phyloP scores from a whole-genome alignment of 164 flowering plant genomes.

The Echeveria elegans region DNA sequence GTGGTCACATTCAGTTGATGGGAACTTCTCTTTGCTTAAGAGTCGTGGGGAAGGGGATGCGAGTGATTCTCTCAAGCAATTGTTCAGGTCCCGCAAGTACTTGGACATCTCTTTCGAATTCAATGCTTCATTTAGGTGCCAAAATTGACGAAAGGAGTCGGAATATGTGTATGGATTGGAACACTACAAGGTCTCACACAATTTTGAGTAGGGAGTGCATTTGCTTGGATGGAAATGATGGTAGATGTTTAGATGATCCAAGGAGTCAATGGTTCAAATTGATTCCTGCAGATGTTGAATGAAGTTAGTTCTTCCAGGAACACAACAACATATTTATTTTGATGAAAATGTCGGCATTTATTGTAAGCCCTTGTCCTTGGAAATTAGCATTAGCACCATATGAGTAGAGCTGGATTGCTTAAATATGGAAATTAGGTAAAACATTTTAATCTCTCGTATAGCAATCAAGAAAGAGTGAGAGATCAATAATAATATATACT shows the following conservation, averaged over 20 bases:
- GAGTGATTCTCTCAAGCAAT: not conserved
- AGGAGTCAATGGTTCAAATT: conserved; percentile 1
- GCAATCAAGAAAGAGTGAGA: too few species aligned
- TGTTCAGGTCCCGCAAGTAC: not conserved
- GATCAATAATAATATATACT: too few species aligned
- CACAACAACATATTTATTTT: too few species aligned
- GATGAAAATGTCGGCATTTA: too few species aligned
- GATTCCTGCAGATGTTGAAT: conserved; percentile 1
- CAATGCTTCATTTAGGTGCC: not conserved
- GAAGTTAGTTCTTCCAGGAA: not conserved
- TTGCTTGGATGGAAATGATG: conserved; percentile 4
- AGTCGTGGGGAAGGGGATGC: not conserved
- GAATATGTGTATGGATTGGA: conserved; percentile 5
- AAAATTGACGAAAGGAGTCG: not conserved
- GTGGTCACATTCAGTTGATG: conserved; percentile 3
- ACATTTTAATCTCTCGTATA: too few species aligned
- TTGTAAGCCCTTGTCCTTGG: too few species aligned
- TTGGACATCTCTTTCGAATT: not conserved
- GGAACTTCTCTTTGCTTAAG: not conserved
- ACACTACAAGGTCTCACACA: conserved; percentile 1
- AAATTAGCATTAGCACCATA: too few species aligned
- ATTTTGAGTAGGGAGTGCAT: not conserved
- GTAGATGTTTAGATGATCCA: not conserved
- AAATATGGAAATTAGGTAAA: too few species aligned
- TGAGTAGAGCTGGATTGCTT: too few species aligned